phyloP scores from a whole-genome alignment of 805 yeast species.

The Nakazawaea sp. region DNA sequence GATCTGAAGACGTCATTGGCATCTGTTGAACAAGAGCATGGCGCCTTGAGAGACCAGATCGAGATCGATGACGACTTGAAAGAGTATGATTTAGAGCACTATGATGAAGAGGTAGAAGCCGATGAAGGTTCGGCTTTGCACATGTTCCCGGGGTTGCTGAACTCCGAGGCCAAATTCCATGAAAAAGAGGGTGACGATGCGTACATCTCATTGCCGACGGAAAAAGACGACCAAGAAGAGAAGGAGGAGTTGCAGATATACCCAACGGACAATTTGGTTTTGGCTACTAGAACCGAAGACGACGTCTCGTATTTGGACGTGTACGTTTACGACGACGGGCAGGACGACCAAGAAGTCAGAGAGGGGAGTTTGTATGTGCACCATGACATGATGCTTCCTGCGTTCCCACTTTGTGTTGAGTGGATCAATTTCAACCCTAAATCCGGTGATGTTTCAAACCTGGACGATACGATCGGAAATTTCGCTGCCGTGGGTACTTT shows the following conservation, averaged over 20 bases:
- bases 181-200: constrained; percentile 45
- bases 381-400: constrained; percentile 94
- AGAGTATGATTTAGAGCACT: constrained; percentile 81
- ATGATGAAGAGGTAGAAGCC: constrained; percentile 43
- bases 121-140: constrained; percentile 51
- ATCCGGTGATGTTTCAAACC: constrained; percentile 30
- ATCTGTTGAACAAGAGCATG: constrained; percentile 27
- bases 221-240: constrained; percentile 65
- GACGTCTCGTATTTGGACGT: constrained; percentile 89
- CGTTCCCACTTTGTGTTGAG: constrained; percentile 94
- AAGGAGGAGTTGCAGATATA: constrained; percentile 78
- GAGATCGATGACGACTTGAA: constrained; percentile 80
- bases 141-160: constrained; percentile 67
- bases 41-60: constrained; percentile 38
- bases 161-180: constrained; percentile 51
- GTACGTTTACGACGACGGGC: constrained; percentile 85
- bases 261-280: constrained; percentile 83
- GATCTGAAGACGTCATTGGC: constrained; percentile 67
- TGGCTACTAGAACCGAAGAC: constrained; percentile 94
- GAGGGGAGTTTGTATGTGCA: constrained; percentile 82
- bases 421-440: constrained; percentile 81
- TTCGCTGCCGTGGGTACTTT: constrained; percentile 96
- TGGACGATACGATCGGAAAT: constrained; percentile 76
- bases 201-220: constrained; percentile 56
- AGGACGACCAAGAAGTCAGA: constrained; percentile 62